Percentiles rank a stretch among this genome's conserved stretches.
Conservation (phyloP, 352 stramenopile genomes). For the Thraustochytrium sp. region DNA sequence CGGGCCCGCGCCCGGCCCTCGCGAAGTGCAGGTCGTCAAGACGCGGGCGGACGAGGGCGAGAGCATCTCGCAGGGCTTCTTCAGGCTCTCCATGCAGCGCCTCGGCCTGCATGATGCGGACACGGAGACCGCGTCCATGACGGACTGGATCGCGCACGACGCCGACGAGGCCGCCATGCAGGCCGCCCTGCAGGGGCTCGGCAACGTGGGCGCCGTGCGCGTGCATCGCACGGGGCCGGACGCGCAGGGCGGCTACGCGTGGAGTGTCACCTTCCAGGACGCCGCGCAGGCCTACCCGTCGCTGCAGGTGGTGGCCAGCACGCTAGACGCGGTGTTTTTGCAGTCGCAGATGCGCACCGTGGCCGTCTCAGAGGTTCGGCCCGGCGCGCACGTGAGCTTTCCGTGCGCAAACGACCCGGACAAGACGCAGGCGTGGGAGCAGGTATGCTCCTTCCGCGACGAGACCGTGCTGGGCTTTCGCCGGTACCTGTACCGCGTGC, state of each 20-base stretch:
- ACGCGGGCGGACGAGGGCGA: conserved; percentile 7
- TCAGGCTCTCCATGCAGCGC: background rate
- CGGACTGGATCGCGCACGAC: conserved; percentile 57
- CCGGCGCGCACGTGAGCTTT: background rate
- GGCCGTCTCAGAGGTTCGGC: background rate
- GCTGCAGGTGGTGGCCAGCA: background rate
- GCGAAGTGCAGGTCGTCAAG: conserved; percentile 6
- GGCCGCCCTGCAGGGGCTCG: conserved; percentile 54
- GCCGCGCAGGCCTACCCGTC: background rate
- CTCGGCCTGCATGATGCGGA: background rate
- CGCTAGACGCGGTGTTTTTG: background rate
- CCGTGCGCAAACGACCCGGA: background rate
- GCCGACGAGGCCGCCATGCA: conserved; percentile 55
- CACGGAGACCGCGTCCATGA: background rate
- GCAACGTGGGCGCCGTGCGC: conserved; percentile 56
- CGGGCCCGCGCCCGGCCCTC: background rate
- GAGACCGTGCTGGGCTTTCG: background rate
- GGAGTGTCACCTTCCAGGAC: conserved; percentile 60
- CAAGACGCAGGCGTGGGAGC: background rate
- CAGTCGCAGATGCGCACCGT: background rate
- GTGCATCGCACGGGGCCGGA: conserved; percentile 58
- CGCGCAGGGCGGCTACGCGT: conserved; percentile 61
- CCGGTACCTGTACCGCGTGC: background rate
- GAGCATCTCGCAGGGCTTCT: background rate
- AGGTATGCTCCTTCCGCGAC: background rate